Base-by-base conservation (phyloP, 2,329 filamentous ascomycete species). In the Neonectria coccinea region DNA sequence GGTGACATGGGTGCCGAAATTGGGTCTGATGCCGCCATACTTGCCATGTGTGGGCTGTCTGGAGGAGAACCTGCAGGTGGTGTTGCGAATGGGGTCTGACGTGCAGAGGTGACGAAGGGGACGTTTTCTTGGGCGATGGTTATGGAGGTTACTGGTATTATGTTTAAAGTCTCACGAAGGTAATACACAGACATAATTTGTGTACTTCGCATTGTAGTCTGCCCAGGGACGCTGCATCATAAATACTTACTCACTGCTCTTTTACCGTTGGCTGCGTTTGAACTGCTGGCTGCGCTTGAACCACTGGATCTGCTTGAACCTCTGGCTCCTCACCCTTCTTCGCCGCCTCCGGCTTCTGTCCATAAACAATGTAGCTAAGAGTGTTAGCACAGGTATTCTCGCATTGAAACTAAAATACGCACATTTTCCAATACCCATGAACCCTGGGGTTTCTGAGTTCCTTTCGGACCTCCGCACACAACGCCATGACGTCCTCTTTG, bases 1-100 rank as follows among this genome's bases (percentile, higher is more conserved):
- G 76, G 75, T 41, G 75, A 78, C 51, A 68, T 74, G 14, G 73
- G 72, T 52, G 65, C 62, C 2, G 74, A 76, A 59, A 54, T 66
- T 11, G 72, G 65, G 8, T 73, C 71, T n/a, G 56, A 70, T 47
- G 51, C 52, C 9, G 71, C 70, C 18, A 54, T 76, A 41, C 69
- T 77, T 12, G 75, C 68, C 14, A 76, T 78, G 75, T 64, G 72
- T 61, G 67, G 73, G 25, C 56, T 77, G 16, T 41, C 39, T 41
- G 16, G 8, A 8, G n/a, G 39, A 41, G n/a, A 10, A 41, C 8
- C 16, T 41, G 39, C 7, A 18, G 3, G 2, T 18, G 8, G 39
- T 41, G 6, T 18, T 2, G 8, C 16, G 39, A 41, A 41, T 3
- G 39, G 7, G 7, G 5, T 18, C 36, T 18, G 39, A 9, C 8